Evolutionary conservation across 2,329 filamentous ascomycete species (phyloP).

Genomic region (Didymella pinodella): DNA sequence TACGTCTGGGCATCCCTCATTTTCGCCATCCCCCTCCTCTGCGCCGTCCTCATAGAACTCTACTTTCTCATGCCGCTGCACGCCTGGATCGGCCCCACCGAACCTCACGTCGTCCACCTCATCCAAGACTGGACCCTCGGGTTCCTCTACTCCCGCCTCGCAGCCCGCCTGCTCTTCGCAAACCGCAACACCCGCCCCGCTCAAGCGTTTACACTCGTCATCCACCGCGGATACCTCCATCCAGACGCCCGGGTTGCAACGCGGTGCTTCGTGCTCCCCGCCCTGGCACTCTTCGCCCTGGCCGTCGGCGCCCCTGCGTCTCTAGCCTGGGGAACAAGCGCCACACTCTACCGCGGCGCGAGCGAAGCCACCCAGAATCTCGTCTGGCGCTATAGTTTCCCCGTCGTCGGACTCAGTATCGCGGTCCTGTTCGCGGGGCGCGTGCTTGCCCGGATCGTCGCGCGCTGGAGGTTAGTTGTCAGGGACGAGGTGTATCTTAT

Average conservation of each 20-base stretch:
- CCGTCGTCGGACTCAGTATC: conserved; percentile 61
- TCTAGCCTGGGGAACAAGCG: conserved; percentile 63
- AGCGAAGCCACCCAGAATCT: conserved; percentile 60
- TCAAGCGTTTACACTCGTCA: conserved; percentile 75
- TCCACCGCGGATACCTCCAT: conserved; percentile 74
- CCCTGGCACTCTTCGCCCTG: conserved; percentile 65
- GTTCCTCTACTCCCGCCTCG: conserved; percentile 86
- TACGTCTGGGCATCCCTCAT: conserved; percentile 81
- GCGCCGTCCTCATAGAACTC: conserved; percentile 82
- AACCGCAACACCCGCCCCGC: conserved; percentile 75
- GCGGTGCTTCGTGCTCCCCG: conserved; percentile 84
- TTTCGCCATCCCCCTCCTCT: conserved; percentile 80
- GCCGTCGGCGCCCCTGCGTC: conserved; percentile 72
- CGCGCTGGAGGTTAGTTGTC: conserved; percentile 80
- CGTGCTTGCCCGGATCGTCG: conserved; percentile 65
- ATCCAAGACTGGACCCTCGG: conserved; percentile 95
- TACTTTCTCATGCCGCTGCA: conserved; percentile 89
- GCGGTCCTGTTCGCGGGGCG: conserved; percentile 61
- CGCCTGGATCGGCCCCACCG: conserved; percentile 66
- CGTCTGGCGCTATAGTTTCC: conserved; percentile 77
- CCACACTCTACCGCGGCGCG: conserved; percentile 45
- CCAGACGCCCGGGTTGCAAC: conserved; percentile 83
- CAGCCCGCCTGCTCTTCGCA: conserved; percentile 71
- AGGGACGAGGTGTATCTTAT: conserved; percentile 96
- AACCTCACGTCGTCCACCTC: conserved; percentile 77